These are phyloP conservation scores for Leishmania mexicana DNA, from an alignment of 208 protist genomes.

Conservation along the genomic window DNA sequence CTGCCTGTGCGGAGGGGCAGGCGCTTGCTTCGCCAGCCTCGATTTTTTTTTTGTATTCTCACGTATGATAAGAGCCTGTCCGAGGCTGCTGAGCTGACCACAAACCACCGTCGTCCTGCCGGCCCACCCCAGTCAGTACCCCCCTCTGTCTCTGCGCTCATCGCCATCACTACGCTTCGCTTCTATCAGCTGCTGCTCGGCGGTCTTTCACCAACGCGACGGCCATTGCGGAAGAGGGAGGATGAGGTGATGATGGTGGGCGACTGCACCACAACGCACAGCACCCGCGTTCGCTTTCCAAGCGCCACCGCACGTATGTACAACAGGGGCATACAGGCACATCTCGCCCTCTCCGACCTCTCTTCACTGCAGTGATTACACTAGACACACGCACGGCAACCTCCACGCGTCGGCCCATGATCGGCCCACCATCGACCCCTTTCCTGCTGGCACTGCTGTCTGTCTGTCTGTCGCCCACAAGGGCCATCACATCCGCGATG, in stretches of 20 bases:
- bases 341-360: not conserved
- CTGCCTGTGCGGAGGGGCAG: not conserved
- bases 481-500: not conserved
- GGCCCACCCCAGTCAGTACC: not conserved
- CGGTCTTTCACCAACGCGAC: not conserved
- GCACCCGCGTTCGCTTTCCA: not conserved
- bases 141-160: not conserved
- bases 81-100: not conserved
- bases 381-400: not conserved
- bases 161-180: not conserved
- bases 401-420: not conserved
- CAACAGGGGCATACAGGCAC: not conserved
- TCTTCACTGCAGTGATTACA: not conserved
- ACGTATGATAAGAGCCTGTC: not conserved
- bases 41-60: conserved; percentile 14
- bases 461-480: not conserved
- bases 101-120: not conserved
- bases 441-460: not conserved
- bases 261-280: not conserved
- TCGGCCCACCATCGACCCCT: not conserved
- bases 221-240: not conserved
- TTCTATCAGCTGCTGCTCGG: not conserved
- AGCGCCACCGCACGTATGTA: not conserved
- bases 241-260: not conserved
- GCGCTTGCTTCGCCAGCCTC: not conserved